Conservation (phyloP, 2,329 filamentous ascomycete genomes). For the Domatiomyces globalis region DNA sequence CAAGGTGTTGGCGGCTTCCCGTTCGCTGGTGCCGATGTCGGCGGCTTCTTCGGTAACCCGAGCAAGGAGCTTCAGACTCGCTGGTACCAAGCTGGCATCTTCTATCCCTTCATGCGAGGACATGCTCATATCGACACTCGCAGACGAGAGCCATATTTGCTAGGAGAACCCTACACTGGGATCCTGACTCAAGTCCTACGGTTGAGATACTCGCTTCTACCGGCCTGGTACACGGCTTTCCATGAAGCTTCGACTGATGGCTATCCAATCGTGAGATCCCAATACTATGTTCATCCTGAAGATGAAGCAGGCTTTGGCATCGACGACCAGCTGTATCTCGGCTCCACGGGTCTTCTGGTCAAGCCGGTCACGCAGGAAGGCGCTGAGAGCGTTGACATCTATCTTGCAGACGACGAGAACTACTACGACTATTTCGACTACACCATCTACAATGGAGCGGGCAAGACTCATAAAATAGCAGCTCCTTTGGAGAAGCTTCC, state of each 20-base stretch:
- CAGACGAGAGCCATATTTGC: conserved; percentile 81
- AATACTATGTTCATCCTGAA: conserved; percentile 80
- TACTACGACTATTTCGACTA: conserved; percentile 97
- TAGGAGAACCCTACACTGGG: conserved; percentile 66
- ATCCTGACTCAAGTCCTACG: conserved; percentile 82
- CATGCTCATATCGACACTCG: conserved; percentile 96
- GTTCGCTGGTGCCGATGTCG: conserved; percentile 88
- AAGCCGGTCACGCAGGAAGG: conserved; percentile 79
- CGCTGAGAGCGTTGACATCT: conserved; percentile 59
- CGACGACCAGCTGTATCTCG: conserved; percentile 88
- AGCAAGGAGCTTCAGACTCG: conserved; percentile 79
- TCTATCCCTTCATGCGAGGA: conserved; percentile 95
- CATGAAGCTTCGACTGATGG: conserved; percentile 72
- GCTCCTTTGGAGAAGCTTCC: conserved; percentile 79
- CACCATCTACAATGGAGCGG: conserved; percentile 56
- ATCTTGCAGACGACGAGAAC: conserved; percentile 72
- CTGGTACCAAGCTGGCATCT: conserved; percentile 94
- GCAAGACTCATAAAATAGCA: conserved; percentile 53
- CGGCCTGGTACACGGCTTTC: conserved; percentile 95
- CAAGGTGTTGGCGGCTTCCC: conserved; percentile 88
- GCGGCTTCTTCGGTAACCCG: conserved; percentile 95
- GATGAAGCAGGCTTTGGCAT: conserved; percentile 78
- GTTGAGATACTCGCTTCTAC: conserved; percentile 75
- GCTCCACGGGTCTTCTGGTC: conserved; percentile 72
- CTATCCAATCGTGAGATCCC: conserved; percentile 74